These are phyloP conservation scores for Rhodosorus marinus DNA, from an alignment of 23 red algal species.

Conservation along the genomic window DNA sequence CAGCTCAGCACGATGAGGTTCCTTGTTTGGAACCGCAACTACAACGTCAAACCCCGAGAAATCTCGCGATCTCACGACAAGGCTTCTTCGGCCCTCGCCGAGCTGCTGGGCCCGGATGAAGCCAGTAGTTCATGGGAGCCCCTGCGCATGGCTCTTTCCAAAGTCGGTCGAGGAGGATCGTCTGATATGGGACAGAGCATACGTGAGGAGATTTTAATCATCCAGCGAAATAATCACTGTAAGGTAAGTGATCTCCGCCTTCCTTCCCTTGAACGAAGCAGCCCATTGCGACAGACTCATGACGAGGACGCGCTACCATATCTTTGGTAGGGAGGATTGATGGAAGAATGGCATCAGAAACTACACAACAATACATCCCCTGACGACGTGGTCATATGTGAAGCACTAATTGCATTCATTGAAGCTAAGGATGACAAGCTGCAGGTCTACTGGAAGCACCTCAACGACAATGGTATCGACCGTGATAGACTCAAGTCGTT, in stretches of 20 bases:
- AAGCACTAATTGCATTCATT: conserved; percentile 3
- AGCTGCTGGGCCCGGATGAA: no score
- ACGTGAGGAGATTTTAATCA: conserved; percentile 10
- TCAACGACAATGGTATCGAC: conserved; percentile 1
- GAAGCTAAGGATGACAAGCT: not conserved
- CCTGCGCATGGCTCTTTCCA: no score
- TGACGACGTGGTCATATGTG: conserved; percentile 9
- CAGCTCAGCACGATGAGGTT: not conserved
- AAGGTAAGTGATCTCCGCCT: no score
- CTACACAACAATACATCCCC: conserved; percentile 14
- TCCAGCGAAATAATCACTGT: conserved; percentile 1
- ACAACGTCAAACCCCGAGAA: conserved; percentile 7
- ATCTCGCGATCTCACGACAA: conserved; percentile 2
- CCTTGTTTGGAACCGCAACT: conserved; percentile 8
- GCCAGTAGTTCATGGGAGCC: no score
- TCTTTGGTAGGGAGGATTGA: conserved; percentile 1
- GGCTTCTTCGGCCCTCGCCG: conserved; percentile 2
- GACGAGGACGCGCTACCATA: no score
- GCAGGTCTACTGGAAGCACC: conserved; percentile 2
- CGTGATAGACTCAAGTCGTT: not conserved
- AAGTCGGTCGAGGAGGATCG: not conserved
- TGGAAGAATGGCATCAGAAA: conserved; percentile 18
- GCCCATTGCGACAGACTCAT: no score
- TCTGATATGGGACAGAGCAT: conserved; percentile 7
- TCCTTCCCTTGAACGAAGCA: no score